These are phyloP conservation scores for Epichloe gansuensis DNA, from an alignment of 2,329 filamentous ascomycete genomes.

Conservation along the genomic window DNA sequence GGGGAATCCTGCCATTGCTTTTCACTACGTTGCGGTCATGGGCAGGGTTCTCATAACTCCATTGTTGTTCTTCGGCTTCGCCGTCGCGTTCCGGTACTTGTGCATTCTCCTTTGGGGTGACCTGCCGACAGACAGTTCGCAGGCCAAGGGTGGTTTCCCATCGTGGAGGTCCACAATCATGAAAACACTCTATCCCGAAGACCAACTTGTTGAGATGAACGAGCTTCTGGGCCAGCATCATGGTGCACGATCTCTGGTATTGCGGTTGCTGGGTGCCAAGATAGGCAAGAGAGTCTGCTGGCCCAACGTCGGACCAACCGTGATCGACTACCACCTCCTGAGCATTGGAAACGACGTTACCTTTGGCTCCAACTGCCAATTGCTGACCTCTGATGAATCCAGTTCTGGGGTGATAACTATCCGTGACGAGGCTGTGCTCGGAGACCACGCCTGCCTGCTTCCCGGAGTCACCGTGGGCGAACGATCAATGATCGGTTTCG, in stretches of 20 bases:
- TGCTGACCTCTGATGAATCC: slow-evolving; percentile 38
- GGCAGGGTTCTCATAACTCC: slow-evolving; percentile 28
- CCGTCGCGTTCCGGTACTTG: slow-evolving; percentile 26
- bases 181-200: slow-evolving; percentile 28
- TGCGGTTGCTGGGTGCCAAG: slow-evolving; percentile 36
- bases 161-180: slow-evolving; percentile 32
- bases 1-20: slow-evolving; percentile 29
- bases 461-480: slow-evolving; percentile 37
- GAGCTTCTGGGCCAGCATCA: slow-evolving; percentile 41
- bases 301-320: slow-evolving; percentile 41
- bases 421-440: slow-evolving; percentile 38
- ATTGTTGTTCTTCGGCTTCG: slow-evolving; percentile 29
- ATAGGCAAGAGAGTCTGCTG: slow-evolving; percentile 41
- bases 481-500: slow-evolving; percentile 38
- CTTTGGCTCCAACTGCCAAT: slow-evolving; percentile 40
- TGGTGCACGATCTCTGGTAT: slow-evolving; percentile 36
- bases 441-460: slow-evolving; percentile 38
- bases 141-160: slow-evolving; percentile 21
- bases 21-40: slow-evolving; percentile 34
- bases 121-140: slow-evolving; percentile 19
- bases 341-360: slow-evolving; percentile 45
- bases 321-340: slow-evolving; percentile 41
- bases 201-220: slow-evolving; percentile 32
- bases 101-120: slow-evolving; percentile 28
- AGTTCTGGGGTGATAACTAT: slow-evolving; percentile 35